These are phyloP conservation scores for Salvia rosmarinus DNA, from an alignment of 257 asterid genomes.

Conservation along the genomic window DNA sequence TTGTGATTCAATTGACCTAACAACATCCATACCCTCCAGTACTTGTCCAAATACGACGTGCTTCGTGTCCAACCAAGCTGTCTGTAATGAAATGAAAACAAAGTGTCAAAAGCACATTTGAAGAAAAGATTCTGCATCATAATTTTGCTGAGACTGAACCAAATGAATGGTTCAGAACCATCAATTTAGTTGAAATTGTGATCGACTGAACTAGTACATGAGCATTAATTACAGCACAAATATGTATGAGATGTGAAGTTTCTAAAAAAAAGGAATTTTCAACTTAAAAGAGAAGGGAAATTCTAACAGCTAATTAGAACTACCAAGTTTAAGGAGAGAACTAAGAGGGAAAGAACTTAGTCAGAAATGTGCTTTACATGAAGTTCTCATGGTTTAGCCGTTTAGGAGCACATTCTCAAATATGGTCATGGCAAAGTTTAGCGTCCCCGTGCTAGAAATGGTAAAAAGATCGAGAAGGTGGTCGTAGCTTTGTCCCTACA, in stretches of 20 bases:
- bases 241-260: no score
- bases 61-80: slow-evolving; percentile 85
- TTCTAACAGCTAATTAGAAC: neutral
- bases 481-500: neutral
- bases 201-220: neutral
- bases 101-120: neutral
- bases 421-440: neutral
- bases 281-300: neutral
- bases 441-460: neutral
- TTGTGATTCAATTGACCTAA: slow-evolving; percentile 68
- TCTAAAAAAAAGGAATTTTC: no score
- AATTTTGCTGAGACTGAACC: neutral
- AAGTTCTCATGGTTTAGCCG: slow-evolving; percentile 1
- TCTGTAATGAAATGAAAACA: slow-evolving; percentile 54
- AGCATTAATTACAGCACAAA: neutral
- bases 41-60: slow-evolving; percentile 99
- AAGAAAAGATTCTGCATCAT: slow-evolving; percentile 1
- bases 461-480: neutral
- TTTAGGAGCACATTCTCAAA: slow-evolving; percentile 7
- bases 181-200: neutral
- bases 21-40: slow-evolving; percentile 88
- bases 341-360: no score
- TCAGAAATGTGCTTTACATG: no score
- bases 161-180: no score
- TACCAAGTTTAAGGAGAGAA: no score